These are phyloP conservation scores for Bondarzewia mesenterica DNA, from an alignment of 1,284 basidiomycete genomes.

Conservation along the genomic window DNA sequence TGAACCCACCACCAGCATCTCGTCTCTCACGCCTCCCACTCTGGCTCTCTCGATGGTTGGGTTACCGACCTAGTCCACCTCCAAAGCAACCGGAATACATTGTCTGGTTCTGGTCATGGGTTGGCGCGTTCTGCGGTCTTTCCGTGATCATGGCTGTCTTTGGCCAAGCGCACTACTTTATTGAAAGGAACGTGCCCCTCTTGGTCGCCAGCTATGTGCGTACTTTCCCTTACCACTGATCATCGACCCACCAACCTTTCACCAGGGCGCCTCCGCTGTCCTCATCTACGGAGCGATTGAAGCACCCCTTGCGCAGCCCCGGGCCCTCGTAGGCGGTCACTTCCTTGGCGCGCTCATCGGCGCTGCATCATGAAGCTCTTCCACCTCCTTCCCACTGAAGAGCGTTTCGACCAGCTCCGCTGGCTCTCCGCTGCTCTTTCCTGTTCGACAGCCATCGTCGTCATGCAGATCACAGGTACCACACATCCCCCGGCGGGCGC, in stretches of 20 bases:
- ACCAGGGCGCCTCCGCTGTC: constrained; percentile 51
- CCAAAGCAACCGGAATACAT: constrained; percentile 30
- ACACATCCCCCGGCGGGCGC: constrained; percentile 55
- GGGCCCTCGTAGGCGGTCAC: constrained; percentile 48
- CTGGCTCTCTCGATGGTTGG: no score
- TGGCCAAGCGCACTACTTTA: constrained; percentile 39
- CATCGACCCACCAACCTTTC: neutral
- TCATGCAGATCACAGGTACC: constrained; percentile 49
- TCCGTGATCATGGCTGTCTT: constrained; percentile 49
- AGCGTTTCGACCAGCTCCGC: constrained; percentile 34
- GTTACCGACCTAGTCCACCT: constrained; percentile 18
- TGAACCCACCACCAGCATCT: no score
- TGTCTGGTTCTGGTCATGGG: constrained; percentile 35
- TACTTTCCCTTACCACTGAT: constrained; percentile 7
- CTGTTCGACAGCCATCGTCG: constrained; percentile 40
- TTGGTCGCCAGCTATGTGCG: constrained; percentile 43
- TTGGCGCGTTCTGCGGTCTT: constrained; percentile 51
- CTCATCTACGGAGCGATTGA: constrained; percentile 53
- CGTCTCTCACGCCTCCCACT: no score
- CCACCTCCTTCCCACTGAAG: constrained; percentile 23
- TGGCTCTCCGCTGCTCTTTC: constrained; percentile 53
- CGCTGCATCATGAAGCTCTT: constrained; percentile 49
- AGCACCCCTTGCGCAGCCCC: constrained; percentile 52
- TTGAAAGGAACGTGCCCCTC: constrained; percentile 36
- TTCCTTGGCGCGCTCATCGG: constrained; percentile 47